Conservation (phyloP, 192 early-diverging fungal species). For the Podila epicladia region DNA sequence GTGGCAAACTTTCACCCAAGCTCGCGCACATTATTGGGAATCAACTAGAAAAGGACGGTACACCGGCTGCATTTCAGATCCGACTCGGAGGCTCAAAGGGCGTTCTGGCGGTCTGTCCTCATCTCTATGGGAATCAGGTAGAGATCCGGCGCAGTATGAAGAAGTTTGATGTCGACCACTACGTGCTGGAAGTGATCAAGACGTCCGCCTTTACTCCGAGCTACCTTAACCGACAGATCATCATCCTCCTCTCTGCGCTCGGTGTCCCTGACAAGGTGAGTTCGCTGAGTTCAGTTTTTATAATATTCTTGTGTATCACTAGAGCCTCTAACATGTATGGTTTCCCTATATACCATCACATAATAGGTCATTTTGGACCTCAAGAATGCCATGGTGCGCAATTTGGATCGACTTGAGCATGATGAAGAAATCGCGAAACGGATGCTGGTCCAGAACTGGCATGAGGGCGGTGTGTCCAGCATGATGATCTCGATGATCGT, state of each 20-base stretch:
- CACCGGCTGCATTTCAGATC: conserved; percentile 77
- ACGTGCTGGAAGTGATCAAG: conserved; percentile 67
- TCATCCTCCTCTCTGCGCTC: conserved; percentile 64
- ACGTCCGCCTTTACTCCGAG: conserved; percentile 59
- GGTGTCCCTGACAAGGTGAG: conserved; percentile 62
- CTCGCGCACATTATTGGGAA: conserved; percentile 57
- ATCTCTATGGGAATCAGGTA: conserved; percentile 41
- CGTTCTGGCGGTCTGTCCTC: conserved; percentile 55
- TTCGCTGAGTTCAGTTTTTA: not conserved
- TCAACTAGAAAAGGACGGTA: conserved; percentile 41
- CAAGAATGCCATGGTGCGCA: conserved; percentile 52
- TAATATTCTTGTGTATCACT: not conserved
- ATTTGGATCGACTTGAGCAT: conserved; percentile 47
- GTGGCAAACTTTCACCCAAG: conserved; percentile 66
- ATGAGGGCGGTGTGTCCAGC: conserved; percentile 53
- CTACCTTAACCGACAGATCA: conserved; percentile 73
- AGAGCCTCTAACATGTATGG: not conserved
- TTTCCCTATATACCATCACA: not conserved
- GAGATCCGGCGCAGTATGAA: conserved; percentile 64
- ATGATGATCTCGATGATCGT: conserved; percentile 54
- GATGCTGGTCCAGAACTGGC: conserved; percentile 52
- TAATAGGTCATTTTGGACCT: conserved; percentile 59
- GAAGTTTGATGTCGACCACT: conserved; percentile 65
- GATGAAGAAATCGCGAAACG: conserved; percentile 47
- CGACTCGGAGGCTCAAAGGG: conserved; percentile 76